Conservation (phyloP, 192 early-diverging fungal species). For the Gorgonomyces haynaldii region DNA sequence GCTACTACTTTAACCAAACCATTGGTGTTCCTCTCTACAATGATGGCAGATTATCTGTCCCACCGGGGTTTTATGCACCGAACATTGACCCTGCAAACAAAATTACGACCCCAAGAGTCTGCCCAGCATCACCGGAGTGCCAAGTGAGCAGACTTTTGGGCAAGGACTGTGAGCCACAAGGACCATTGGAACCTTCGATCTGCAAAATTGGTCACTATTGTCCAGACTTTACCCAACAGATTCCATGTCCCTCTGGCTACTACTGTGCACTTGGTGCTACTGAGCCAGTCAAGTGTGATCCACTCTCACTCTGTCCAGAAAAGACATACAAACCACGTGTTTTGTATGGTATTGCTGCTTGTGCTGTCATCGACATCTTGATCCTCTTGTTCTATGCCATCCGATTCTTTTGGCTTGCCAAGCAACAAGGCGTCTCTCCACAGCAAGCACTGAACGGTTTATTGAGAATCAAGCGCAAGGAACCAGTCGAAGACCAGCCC, state of each 20-base stretch:
- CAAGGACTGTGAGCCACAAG: background rate
- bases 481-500: background rate
- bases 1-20: no score
- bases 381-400: conserved; percentile 17
- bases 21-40: background rate
- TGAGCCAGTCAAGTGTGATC: conserved; percentile 18
- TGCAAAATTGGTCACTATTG: background rate
- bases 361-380: conserved; percentile 13
- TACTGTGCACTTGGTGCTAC: conserved; percentile 22
- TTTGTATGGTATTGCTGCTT: conserved; percentile 14
- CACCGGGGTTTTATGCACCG: conserved; percentile 20
- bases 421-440: background rate
- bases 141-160: background rate
- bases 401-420: no score
- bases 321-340: background rate
- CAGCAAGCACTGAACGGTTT: background rate
- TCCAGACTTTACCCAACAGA: background rate
- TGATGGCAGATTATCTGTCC: conserved; percentile 4
- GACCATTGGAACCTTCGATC: background rate
- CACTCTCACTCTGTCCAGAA: conserved; percentile 8
- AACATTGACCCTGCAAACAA: conserved; percentile 1
- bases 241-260: conserved; percentile 15
- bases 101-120: conserved; percentile 14
- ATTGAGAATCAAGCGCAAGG: background rate
- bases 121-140: conserved; percentile 22